Base-by-base conservation (phyloP, 805 yeast species). In the Starmera caribaea region DNA sequence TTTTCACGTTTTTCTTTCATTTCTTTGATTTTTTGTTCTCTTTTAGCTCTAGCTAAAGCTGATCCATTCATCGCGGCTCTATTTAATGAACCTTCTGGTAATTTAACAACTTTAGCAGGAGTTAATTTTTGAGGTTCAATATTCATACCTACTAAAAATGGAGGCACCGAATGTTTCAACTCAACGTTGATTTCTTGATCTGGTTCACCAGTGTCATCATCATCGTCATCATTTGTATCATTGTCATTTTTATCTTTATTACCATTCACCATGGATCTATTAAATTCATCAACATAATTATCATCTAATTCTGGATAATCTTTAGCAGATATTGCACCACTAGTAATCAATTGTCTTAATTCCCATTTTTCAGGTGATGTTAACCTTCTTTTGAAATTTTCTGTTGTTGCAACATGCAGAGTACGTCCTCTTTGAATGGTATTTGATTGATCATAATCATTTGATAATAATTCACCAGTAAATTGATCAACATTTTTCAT, bases 351-450 rank as follows among this genome's bases (percentile, higher is more conserved):
- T 54, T 89, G 96, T 29, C 83, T 68, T 38, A 85, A 69, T 54
- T 90, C 97, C 95, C 96, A 89, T 41, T 87, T 61, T 58, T 89
- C 97, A 0, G 94, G 94, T 0, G 94, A 82, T 0, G 94, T 81
- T 30, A 81, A 57, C 38, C 84, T 68, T 44, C 68, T 61, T 44
- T 59, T 64, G 8, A 41, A 45, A 11, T 47, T 48, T 9, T 31
- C 33, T 8, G 36, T 30, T 28, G 47, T 47, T 3, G 41, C 38
- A 2, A 47, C 42, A 35, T 43, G 42, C 12, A 45, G 9, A 32
- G 50, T 34, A 36, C 49, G 38, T 12, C 53, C 45, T 38, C 45
- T 40, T 14, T 30, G 32, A 4, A 40, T 43, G 6, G 26, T 3
- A 17, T 28, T 35, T 3, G 36, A 10, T 8, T 30, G 32, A n/a